Evolutionary conservation across 2,329 filamentous ascomycete genomes (phyloP), one percentile per base, ranked within the genome.

Genomic region (Trichoderma simmonsii): DNA sequence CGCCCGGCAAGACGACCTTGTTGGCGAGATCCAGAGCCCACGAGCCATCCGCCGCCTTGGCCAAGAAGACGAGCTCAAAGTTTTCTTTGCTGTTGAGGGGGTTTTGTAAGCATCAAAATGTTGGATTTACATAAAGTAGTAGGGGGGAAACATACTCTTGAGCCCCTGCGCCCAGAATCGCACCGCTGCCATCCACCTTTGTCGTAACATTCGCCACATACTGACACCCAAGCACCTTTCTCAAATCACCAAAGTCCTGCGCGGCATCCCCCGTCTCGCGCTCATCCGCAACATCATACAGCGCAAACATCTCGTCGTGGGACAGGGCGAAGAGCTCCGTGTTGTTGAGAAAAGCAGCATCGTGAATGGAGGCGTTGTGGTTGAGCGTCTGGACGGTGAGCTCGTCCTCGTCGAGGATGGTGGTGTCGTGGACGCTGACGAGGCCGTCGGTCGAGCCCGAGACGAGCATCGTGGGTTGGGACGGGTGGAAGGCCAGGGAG

Each of bases 391-490:
- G 92, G 72, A 92, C 85, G 24, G 94, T 84, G 1, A 93, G 90
- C 61, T 95, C 93, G 78, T 95, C 93, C 81, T 95, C 93, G 75
- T 93, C 91, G 21, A 85, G 81, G 72, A 93, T 86, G 62, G 86
- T 85, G 21, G 89, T 91, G 82, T 96, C 91, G 81, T 92, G 93
- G 60, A 95, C 84, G 77, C 92, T 94, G 76, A 95, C 87, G 1
- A 95, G 87, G 7, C 92, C 92, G 80, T 96, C 93, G 15, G 92
- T 95, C 48, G 92, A 93, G 57, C 92, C 92, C 1, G 92, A 93
- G 12, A 95, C 85, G 6, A 95, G 86, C 18, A 92, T 83, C 59
- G 87, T 85, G 0, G 88, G 85, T 63, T 87, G 83, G 3, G 81
- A 83, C 0, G 90, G 90, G 79, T 93, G 90, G 76, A 90, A 90